Evolutionary conservation across 2,329 filamentous ascomycete species (phyloP).

Genomic region (Penicillium brevicompactum): DNA sequence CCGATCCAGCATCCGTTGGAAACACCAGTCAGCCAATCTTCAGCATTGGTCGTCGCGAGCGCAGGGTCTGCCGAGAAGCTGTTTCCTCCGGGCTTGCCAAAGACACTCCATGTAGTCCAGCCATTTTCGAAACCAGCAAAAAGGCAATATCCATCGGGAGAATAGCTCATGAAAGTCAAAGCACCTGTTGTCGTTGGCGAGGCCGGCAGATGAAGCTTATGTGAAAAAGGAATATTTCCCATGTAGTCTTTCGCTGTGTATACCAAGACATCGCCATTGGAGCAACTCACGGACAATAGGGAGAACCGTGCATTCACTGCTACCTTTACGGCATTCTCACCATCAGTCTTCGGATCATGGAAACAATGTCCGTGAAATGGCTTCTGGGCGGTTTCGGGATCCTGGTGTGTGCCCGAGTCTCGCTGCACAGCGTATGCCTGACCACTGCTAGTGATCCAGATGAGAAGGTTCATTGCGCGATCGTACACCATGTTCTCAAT

Average conservation of each 20-base stretch:
- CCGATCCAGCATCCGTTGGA: slow-evolving; percentile 82
- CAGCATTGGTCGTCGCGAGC: slow-evolving; percentile 67
- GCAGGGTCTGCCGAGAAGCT: slow-evolving; percentile 74
- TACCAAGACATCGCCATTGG: slow-evolving; percentile 77
- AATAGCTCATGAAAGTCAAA: slow-evolving; percentile 78
- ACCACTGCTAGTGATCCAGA: slow-evolving; percentile 89
- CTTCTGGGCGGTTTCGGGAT: slow-evolving; percentile 58
- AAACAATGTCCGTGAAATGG: slow-evolving; percentile 92
- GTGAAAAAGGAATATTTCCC: slow-evolving; percentile 87
- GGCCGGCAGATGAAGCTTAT: slow-evolving; percentile 70
- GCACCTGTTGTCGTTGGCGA: slow-evolving; percentile 68
- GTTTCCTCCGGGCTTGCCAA: slow-evolving; percentile 83
- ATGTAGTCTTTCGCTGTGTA: slow-evolving; percentile 92
- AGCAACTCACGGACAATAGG: slow-evolving; percentile 82
- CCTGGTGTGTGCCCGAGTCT: slow-evolving; percentile 41
- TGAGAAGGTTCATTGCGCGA: slow-evolving; percentile 90
- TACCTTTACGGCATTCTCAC: slow-evolving; percentile 68
- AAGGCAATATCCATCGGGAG: slow-evolving; percentile 92
- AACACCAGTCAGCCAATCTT: slow-evolving; percentile 83
- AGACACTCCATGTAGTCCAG: slow-evolving; percentile 97
- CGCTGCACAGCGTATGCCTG: slow-evolving; percentile 89
- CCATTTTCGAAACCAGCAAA: slow-evolving; percentile 91
- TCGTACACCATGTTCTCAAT: slow-evolving; percentile 89
- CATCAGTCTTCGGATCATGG: slow-evolving; percentile 66
- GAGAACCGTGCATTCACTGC: slow-evolving; percentile 95